Base-by-base conservation (phyloP, 345 rosid species). In the Eutrema heterophyllum region DNA sequence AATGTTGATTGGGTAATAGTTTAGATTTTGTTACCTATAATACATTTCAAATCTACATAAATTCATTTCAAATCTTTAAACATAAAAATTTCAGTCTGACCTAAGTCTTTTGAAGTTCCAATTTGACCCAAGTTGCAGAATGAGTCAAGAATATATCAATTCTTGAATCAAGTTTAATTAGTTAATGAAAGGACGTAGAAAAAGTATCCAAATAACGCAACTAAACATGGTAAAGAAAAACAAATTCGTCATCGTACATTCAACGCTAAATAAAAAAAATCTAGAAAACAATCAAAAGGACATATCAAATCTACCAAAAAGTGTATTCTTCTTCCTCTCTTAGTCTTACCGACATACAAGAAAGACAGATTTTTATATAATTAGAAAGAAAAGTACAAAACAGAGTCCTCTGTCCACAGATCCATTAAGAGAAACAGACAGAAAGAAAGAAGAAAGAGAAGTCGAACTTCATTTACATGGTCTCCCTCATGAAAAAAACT, bases 401-500 rank as follows among this genome's bases (percentile, higher is more conserved):
- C 73, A 68, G 29, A 62, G 45, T 52, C n/a, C 30, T 75, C 61
- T 61, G 63, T 64, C 55, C 30, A 54, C 36, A 14, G 10, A 38
- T 26, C 56, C 27, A 43, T 41, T 40, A 5, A 13, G 26, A 15
- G n/a, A 57, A 33, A 50, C 3, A 35, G 2, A 50, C 5, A 41
- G 2, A 45, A 0, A 24, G 14, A 15, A 7, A 14, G 11, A 4
- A 50, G 9, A 52, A 52, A 10, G 24, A 48, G 16, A 68, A 29
- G 16, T 40, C 13, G 26, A 57, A 45, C 66, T 18, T 45, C 52
- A 76, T 76, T 70, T 76, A 76, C 75, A 70, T 63, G 52, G 66
- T 69, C 70, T 63, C 66, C 38, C 56, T 67, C 68, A 52, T 33
- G 56, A 8, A 51, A 53, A 64, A 9, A 52, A 55, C 59, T 46